Evolutionary conservation across 352 stramenopile species (phyloP).

Genomic region (Hyaloperonospora brassicae): DNA sequence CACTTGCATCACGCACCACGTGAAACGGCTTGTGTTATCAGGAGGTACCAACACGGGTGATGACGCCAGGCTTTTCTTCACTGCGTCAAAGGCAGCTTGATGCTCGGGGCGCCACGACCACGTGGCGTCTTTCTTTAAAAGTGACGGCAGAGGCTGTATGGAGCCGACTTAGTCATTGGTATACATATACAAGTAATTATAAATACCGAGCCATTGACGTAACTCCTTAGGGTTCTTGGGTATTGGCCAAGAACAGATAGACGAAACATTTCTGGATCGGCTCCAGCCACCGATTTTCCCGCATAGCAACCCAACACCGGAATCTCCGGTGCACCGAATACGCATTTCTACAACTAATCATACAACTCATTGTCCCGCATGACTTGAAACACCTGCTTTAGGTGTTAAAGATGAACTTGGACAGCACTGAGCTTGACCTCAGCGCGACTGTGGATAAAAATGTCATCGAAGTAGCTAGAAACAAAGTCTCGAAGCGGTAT

Average conservation of each 20-base stretch:
- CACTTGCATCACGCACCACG: too few species aligned
- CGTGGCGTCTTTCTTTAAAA: neutral
- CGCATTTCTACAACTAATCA: neutral
- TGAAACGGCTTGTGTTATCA: too few species aligned
- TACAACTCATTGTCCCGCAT: constrained; percentile 3
- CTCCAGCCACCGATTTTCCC: neutral
- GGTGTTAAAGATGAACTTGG: constrained; percentile 10
- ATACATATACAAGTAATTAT: constrained; percentile 5
- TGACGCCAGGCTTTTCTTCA: too few species aligned
- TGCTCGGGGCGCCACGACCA: neutral
- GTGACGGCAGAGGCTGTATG: neutral
- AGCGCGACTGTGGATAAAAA: neutral
- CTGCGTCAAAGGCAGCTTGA: neutral
- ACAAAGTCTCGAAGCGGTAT: neutral
- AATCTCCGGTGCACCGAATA: neutral
- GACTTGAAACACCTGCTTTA: constrained; percentile 15
- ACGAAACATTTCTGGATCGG: neutral
- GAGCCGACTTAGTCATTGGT: neutral
- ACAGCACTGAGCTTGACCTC: neutral
- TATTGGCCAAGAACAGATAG: too few species aligned
- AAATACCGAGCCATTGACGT: neutral
- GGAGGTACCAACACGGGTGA: too few species aligned
- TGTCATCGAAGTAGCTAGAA: neutral
- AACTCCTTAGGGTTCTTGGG: too few species aligned
- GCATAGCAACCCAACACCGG: constrained; percentile 11